These are phyloP conservation scores for Scenedesmus sp. DNA, from an alignment of 163 green algal genomes.

Conservation along the genomic window DNA sequence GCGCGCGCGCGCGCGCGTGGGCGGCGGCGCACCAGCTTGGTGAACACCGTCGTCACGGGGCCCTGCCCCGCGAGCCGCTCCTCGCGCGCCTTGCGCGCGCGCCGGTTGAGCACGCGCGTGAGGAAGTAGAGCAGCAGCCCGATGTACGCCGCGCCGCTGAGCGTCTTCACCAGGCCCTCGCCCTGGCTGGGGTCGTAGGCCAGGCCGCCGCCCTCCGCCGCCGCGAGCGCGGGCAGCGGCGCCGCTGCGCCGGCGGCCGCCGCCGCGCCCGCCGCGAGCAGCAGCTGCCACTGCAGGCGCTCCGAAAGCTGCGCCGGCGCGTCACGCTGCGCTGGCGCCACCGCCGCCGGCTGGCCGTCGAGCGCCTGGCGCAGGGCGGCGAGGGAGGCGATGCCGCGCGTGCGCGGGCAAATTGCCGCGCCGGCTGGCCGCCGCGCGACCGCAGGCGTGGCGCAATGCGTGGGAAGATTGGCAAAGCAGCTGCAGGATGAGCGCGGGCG, in stretches of 20 bases:
- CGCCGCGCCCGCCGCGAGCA: neutral
- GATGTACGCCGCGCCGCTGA: conserved; percentile 68
- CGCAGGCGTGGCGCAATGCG: too few species aligned
- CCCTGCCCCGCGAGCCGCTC: conserved; percentile 51
- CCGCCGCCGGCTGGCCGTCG: too few species aligned
- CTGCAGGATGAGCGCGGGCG: too few species aligned
- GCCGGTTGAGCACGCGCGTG: conserved; percentile 57
- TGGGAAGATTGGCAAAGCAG: too few species aligned
- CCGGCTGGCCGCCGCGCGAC: too few species aligned
- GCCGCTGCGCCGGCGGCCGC: neutral
- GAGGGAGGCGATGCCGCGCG: too few species aligned
- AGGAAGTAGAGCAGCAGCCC: conserved; percentile 67
- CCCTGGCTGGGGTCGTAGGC: conserved; percentile 60
- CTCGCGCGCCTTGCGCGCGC: conserved; percentile 56
- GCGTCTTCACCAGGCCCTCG: conserved; percentile 65
- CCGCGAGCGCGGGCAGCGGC: conserved; percentile 10
- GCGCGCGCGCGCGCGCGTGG: too few species aligned
- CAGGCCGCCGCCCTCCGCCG: conserved; percentile 40
- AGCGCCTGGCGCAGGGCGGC: too few species aligned
- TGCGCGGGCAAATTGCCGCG: too few species aligned
- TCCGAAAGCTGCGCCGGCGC: conserved; percentile 22
- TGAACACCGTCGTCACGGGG: conserved; percentile 23
- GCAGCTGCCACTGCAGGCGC: conserved; percentile 26
- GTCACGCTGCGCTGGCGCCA: too few species aligned
- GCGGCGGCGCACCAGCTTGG: conserved; percentile 9